Base-by-base conservation (phyloP, 148 eudicot genomes). In the Nyssa sinensis region DNA sequence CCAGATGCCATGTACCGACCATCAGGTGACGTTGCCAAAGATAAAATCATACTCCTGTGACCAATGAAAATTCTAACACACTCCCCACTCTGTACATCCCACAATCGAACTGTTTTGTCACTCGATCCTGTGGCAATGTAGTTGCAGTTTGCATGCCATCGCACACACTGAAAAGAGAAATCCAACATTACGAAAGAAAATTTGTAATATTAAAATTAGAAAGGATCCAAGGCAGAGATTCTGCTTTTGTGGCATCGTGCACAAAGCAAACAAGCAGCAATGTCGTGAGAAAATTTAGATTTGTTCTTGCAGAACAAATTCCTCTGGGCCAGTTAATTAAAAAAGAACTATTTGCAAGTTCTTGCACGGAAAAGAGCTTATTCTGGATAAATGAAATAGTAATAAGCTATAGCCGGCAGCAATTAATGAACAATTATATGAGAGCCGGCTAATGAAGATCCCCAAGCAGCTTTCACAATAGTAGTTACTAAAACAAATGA, bases 51-150 rank as follows among this genome's bases (percentile, higher is more conserved):
- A 80, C 96, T 93, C 79, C 99, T 82, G 68, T 96, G 99, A 62
- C 99, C 98, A 76, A 96, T 86, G 79, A 96, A 91, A 79, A 91
- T 96, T 76, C 99, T 88, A 29, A 88, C 90, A 75, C 99, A 91
- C 73, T 96, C 97, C 74, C 99, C 99, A 41, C 79, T 93, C 78
- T 88, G 94, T 61, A 96, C 89, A 81, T 96, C 99, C 99, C 99
- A 96, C 70, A 96, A 78, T 27, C 99, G 93, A 67, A 96, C 98
- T 31, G 98, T 96, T 79, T 91, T 96, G 83, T 96, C 99, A 72
- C 99, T 96, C 37, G 99, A 96, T 85, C 99, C 99, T n/a, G 99
- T 96, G 16, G 98, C 99, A 70, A 96, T 82, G 81, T 96, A 96
- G 71, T 96, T 96, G 87, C 99, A 96, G 81, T 96, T 96, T 71